Percentiles rank a stretch among this genome's conserved stretches.
These are phyloP conservation scores for Suillus clintonianus DNA, from an alignment of 768 basidiomycete genomes.

Conservation along the genomic window DNA sequence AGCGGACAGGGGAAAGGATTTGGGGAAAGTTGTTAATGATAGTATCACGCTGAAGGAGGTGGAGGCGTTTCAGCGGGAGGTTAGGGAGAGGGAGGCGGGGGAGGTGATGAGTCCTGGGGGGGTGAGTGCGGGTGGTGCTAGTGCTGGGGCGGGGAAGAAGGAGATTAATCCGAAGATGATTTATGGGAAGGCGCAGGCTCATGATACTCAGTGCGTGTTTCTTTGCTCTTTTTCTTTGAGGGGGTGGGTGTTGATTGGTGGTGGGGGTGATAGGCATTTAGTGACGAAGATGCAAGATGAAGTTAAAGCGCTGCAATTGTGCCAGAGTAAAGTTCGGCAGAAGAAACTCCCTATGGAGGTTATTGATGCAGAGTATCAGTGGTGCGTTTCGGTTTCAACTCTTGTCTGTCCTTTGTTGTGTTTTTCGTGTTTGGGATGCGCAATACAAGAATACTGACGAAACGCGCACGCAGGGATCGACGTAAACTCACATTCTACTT, in stretches of 20 bases:
- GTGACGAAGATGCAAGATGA: constrained; percentile 88
- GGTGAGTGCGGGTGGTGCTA: constrained; percentile 30
- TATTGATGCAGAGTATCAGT: constrained; percentile 98
- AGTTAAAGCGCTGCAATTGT: constrained; percentile 86
- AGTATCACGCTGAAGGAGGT: constrained; percentile 89
- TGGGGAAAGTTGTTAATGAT: constrained; percentile 91
- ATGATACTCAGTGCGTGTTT: constrained; percentile 75
- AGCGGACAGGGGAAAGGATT: constrained; percentile 90
- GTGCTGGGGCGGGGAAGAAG: constrained; percentile 56
- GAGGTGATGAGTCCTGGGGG: constrained; percentile 49
- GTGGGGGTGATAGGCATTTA: constrained; percentile 53
- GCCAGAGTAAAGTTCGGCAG: constrained; percentile 88
- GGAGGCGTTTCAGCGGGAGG: constrained; percentile 85
- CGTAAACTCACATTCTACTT: constrained; percentile 99
- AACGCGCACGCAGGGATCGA: constrained; percentile 77
- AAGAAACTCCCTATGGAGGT: constrained; percentile 99
- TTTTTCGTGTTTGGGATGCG: too few relatives aligned
- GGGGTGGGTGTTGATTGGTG: constrained; percentile 6
- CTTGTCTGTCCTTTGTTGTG: background rate
- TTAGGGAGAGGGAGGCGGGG: constrained; percentile 56
- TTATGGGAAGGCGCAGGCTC: constrained; percentile 80
- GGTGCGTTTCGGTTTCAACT: constrained; percentile 50
- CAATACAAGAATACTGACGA: background rate
- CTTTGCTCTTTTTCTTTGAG: background rate
- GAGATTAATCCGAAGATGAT: constrained; percentile 98